Base-by-base conservation (phyloP, 2,329 filamentous ascomycete species). In the Zarea fungicola region DNA sequence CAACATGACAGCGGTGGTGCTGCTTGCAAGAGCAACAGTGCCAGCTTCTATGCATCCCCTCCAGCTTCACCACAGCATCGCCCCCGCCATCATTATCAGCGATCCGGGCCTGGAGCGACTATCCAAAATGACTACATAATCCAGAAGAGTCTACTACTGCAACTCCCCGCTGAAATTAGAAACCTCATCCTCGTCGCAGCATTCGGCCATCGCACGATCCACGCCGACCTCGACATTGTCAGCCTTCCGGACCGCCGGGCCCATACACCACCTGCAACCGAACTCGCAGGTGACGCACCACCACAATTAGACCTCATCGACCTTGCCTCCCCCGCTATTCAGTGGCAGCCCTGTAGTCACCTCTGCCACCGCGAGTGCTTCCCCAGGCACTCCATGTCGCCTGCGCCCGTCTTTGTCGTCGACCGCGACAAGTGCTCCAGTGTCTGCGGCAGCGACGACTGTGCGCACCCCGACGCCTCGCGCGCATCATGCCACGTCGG, bases 341-440 rank as follows among this genome's bases (percentile, higher is more conserved):
- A 6, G 22, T 46, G 43, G 43, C 28, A 31, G 34, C 34, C 43
- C n/a, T 22, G 16, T 18, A 26, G 34, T 10, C 43, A 46, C 23
- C 43, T 39, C n/a, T 46, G 43, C 31, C 43, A 46, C 18, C 43
- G 43, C 3, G 18, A 26, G 18, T 46, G 43, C 43, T 46, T 46
- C 43, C 43, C 18, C 13, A 16, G 34, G 25, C 43, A 21, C 42
- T 5, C n/a, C 31, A n/a, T 35, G 23, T 35, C 31, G 25, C 25
- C 43, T 25, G 25, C 42, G 42, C 42, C 42, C 29, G 29, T 46
- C 34, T 39, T 46, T 19, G 34, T 46, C 43, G 14, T 46, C 25
- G 43, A 46, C 43, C 43, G 43, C 43, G 43, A 46, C 26, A 32
- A 26, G 11, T 46, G 43, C 43, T 46, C 39, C 34, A 39, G 8